A percentile compares a stretch with the other conserved stretches of the same genome.
Evolutionary conservation across 2,329 filamentous ascomycete species (phyloP).

Genomic region (Stachybotrys echinatus): DNA sequence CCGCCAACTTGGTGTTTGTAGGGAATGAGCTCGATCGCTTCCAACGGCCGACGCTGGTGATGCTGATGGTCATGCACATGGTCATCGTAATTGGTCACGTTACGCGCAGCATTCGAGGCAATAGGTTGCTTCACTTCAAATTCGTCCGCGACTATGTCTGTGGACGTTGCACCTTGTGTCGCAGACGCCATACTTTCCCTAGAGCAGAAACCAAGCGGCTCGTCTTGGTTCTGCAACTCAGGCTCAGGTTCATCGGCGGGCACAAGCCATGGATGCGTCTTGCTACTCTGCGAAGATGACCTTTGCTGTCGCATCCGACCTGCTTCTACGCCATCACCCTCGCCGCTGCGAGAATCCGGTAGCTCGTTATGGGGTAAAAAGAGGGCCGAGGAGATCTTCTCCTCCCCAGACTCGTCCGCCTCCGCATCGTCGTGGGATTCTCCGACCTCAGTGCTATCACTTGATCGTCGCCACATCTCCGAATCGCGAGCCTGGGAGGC

Average conservation of each 20-base stretch:
- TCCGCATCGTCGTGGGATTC: constrained; percentile 29
- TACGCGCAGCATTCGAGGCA: constrained; percentile 26
- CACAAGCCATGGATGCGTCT: constrained; percentile 47
- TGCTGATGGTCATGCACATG: constrained; percentile 47
- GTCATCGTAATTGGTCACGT: constrained; percentile 39
- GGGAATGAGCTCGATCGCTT: constrained; percentile 92
- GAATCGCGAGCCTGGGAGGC: constrained; percentile 11
- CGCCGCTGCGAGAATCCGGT: constrained; percentile 25
- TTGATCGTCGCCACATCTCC: constrained; percentile 21
- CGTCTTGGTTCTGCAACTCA: constrained; percentile 19
- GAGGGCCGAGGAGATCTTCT: constrained; percentile 81
- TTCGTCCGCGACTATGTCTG: constrained; percentile 37
- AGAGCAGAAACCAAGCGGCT: background rate
- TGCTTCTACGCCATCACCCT: constrained; percentile 24
- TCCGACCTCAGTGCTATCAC: constrained; percentile 18
- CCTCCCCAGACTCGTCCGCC: constrained; percentile 62
- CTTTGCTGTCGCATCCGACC: constrained; percentile 43
- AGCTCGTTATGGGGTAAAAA: constrained; percentile 71
- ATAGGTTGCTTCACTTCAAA: constrained; percentile 27
- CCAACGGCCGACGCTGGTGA: constrained; percentile 58
- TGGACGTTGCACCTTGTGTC: background rate
- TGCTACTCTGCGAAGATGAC: constrained; percentile 32
- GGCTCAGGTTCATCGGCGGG: constrained; percentile 48
- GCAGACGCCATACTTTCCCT: background rate
- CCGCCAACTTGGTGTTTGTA: constrained; percentile 97